A percentile compares a stretch with the other conserved stretches of the same genome.
Evolutionary conservation across 805 yeast species (phyloP).

Genomic region (Candida glaebosa): DNA sequence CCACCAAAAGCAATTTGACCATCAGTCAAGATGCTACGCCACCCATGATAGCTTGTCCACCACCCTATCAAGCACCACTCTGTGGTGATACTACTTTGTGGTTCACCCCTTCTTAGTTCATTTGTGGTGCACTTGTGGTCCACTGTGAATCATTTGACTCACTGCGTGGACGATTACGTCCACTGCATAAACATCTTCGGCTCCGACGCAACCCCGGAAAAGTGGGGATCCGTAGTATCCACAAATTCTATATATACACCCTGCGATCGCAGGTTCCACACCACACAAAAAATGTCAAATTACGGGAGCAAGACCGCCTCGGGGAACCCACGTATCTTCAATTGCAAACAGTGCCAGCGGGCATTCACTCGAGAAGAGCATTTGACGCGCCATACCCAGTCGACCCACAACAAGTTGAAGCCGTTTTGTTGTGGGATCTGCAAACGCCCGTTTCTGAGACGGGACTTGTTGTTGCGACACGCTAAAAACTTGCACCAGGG

Average conservation of each 20-base stretch:
- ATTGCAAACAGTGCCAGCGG: conserved; percentile 38
- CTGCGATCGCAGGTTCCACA: background rate
- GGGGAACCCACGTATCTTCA: conserved; percentile 42
- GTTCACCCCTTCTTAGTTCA: too few species aligned
- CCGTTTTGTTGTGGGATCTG: conserved; percentile 46
- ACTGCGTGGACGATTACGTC: too few species aligned
- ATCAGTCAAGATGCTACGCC: too few species aligned
- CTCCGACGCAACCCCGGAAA: conserved; percentile 2
- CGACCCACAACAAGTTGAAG: conserved; percentile 43
- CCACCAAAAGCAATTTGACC: too few species aligned
- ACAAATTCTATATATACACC: background rate
- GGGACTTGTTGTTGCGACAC: conserved; percentile 42
- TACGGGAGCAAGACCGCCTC: conserved; percentile 42
- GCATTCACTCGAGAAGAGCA: conserved; percentile 48
- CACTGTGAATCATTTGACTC: too few species aligned
- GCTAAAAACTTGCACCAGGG: conserved; percentile 45
- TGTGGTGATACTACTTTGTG: too few species aligned
- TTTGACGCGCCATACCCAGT: conserved; percentile 38
- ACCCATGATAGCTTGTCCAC: too few species aligned
- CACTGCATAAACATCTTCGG: too few species aligned
- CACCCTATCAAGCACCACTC: too few species aligned
- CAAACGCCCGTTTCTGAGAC: conserved; percentile 38
- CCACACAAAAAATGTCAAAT: conserved; percentile 9
- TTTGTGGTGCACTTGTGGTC: too few species aligned
- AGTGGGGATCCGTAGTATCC: conserved; percentile 1